Base-by-base conservation (phyloP, 2,329 filamentous ascomycete species). In the Neopestalotiopsis sp. region DNA sequence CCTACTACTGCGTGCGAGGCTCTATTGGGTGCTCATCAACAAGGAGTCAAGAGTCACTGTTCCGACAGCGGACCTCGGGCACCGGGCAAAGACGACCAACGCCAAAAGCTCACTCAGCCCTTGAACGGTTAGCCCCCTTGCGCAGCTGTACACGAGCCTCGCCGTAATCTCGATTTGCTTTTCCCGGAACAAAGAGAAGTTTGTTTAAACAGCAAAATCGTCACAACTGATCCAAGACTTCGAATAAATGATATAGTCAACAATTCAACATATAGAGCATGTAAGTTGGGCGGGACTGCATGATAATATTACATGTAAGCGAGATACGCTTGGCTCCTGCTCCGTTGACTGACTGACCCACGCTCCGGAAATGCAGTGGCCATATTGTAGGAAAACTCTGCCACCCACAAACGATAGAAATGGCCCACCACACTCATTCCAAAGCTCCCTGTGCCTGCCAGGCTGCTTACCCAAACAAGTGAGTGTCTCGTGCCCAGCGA, bases 61-160 rank as follows among this genome's bases (percentile, higher is more conserved):
- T 28, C 65, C 65, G 65, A 67, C 56, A 67, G 40, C 65, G 65
- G 65, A 59, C 53, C 17, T 57, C 3, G 24, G 24, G 24, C 24
- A 24, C 5, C 20, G 14, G 30, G 42, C 45, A 66, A 20, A 30
- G 10, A 38, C 6, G 34, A 38, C 34, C 45, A 24, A 53, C 57
- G 57, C 30, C 57, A 59, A 34, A 59, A 59, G 57, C 57, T 34
- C 57, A 59, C 24, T 59, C 57, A 30, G 30, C 30, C 57, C 57
- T 59, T 34, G 20, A 9, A n/a, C 24, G n/a, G n/a, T 28, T 59
- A 59, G 57, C 14, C 24, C n/a, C 24, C 10, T 14, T 14, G 14
- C 57, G 24, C 57, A 28, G 56, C 17, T 20, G 14, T 12, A 6
- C 17, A 53, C n/a, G 17, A 24, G 45, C 45, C 17, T 53, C 6